Evolutionary conservation across 2,329 filamentous ascomycete species (phyloP).

Genomic region (Neobulgaria alba): DNA sequence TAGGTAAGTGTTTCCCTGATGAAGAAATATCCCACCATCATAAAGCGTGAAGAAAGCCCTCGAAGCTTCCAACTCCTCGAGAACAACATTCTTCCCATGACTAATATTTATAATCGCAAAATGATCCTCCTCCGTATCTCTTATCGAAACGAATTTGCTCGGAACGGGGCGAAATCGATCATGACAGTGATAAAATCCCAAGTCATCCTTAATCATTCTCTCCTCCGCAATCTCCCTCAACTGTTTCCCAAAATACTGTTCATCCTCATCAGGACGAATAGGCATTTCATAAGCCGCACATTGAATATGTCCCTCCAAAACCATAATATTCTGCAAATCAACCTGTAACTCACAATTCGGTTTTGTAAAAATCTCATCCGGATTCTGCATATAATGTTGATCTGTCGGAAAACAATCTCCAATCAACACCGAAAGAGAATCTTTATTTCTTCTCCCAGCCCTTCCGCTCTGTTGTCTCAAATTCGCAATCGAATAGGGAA

Average conservation of each 20-base stretch:
- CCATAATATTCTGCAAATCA: constrained; percentile 83
- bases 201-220: constrained; percentile 61
- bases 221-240: constrained; percentile 64
- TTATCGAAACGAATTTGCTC: constrained; percentile 75
- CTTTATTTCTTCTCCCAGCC: constrained; percentile 84
- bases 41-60: constrained; percentile 95
- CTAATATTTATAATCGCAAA: constrained; percentile 90
- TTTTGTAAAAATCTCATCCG: constrained; percentile 84
- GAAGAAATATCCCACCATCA: constrained; percentile 92
- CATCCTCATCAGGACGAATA: constrained; percentile 68
- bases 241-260: constrained; percentile 68
- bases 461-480: constrained; percentile 89
- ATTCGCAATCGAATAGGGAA: constrained; percentile 93
- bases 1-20: constrained; percentile 89
- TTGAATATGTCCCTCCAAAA: constrained; percentile 88
- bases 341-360: constrained; percentile 85
- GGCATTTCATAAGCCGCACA: constrained; percentile 95
- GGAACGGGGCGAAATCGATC: constrained; percentile 80
- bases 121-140: constrained; percentile 83
- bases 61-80: constrained; percentile 93
- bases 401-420: constrained; percentile 87
- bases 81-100: constrained; percentile 69
- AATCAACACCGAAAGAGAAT: constrained; percentile 82
- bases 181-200: constrained; percentile 85
- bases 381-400: constrained; percentile 95